These are phyloP conservation scores for Alectoria sarmentosa DNA, from an alignment of 495 filamentous ascomycete genomes.

Conservation along the genomic window DNA sequence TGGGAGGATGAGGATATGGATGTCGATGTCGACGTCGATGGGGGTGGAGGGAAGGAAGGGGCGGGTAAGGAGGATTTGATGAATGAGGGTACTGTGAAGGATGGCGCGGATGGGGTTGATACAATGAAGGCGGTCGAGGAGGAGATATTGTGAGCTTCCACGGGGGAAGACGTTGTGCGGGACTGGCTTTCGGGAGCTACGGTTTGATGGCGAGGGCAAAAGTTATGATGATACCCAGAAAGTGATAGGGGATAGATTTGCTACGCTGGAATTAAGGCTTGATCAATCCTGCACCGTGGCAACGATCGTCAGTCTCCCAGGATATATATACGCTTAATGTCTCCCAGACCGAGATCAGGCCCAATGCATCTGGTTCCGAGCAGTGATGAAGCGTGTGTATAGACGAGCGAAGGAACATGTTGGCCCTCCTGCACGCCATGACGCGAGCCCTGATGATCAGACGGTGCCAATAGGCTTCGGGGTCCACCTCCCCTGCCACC, in stretches of 20 bases:
- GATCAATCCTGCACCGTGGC: not conserved
- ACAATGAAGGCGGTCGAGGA: not conserved
- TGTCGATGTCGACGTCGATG: conserved; percentile 19
- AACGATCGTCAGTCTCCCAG: not conserved
- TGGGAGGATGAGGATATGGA: conserved; percentile 34
- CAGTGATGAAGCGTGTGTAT: not conserved
- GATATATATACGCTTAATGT: not conserved
- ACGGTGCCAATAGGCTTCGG: conserved; percentile 47
- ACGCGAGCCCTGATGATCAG: too few relatives aligned
- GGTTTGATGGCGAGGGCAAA: not conserved
- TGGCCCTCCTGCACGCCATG: not conserved
- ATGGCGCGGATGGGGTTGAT: not conserved
- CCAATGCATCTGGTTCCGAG: too few relatives aligned
- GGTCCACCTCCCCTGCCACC: conserved; percentile 48
- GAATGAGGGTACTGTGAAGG: not conserved
- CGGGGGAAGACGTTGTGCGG: too few relatives aligned
- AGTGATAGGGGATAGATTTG: not conserved
- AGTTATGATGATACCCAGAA: not conserved
- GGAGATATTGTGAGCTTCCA: not conserved
- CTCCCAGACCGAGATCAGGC: not conserved
- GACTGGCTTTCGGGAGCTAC: not conserved
- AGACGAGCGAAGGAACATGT: not conserved
- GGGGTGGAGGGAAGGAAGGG: not conserved
- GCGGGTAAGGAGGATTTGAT: not conserved
- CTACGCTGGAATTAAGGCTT: not conserved